Evolutionary conservation across 2,329 filamentous ascomycete species (phyloP).

Genomic region (Teratosphaeria destructans): DNA sequence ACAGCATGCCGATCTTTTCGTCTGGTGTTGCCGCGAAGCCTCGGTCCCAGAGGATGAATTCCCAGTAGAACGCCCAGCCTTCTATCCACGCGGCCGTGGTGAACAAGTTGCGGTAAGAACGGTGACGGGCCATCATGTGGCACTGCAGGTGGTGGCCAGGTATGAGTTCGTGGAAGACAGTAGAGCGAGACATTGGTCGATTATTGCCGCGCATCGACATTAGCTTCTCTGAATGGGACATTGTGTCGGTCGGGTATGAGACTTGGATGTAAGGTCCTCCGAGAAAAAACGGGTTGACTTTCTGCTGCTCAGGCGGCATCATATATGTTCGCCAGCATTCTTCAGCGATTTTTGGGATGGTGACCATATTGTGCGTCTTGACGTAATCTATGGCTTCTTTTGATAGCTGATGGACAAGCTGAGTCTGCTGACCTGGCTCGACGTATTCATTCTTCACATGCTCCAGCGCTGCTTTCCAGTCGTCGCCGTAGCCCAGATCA

Average conservation of each 20-base stretch:
- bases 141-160: slow-evolving; percentile 48
- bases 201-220: slow-evolving; percentile 54
- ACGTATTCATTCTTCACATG: slow-evolving; percentile 47
- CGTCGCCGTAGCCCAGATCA: slow-evolving; percentile 36
- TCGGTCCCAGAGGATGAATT: slow-evolving; percentile 47
- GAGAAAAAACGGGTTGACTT: slow-evolving; percentile 50
- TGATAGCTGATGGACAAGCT: slow-evolving; percentile 43
- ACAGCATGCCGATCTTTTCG: slow-evolving; percentile 48
- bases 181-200: slow-evolving; percentile 46
- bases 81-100: slow-evolving; percentile 50
- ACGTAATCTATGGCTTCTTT: slow-evolving; percentile 45
- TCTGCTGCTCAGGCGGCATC: slow-evolving; percentile 45
- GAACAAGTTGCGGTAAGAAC: slow-evolving; percentile 43
- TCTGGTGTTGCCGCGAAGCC: slow-evolving; percentile 42
- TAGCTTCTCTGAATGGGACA: slow-evolving; percentile 45
- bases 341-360: slow-evolving; percentile 43
- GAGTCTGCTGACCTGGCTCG: slow-evolving; percentile 43
- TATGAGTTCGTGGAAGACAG: slow-evolving; percentile 53
- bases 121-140: slow-evolving; percentile 38
- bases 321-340: slow-evolving; percentile 48
- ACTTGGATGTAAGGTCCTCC: slow-evolving; percentile 46
- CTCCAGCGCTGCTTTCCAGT: slow-evolving; percentile 47
- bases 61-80: slow-evolving; percentile 55
- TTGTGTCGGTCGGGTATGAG: slow-evolving; percentile 44
- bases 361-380: slow-evolving; percentile 44